Percentiles rank a stretch among this genome's conserved stretches.
Conservation (phyloP, 73 alveolate genomes). For the Uronychia setigera region DNA sequence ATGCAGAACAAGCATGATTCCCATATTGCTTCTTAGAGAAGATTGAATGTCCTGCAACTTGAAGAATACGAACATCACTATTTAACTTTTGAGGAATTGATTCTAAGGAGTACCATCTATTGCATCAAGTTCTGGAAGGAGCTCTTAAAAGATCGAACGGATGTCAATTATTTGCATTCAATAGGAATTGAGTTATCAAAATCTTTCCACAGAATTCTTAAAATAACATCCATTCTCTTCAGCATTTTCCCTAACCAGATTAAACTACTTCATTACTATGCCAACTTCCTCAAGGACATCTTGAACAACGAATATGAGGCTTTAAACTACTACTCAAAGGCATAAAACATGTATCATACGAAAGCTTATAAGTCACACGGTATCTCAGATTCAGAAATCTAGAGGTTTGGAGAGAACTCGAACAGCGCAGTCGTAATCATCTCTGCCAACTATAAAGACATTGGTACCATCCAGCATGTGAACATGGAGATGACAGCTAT, state of each 20-base stretch:
- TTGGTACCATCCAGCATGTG: slow-evolving; percentile 8
- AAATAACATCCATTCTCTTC: not conserved
- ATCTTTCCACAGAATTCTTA: not conserved
- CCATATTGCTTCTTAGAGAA: not conserved
- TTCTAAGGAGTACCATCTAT: not conserved
- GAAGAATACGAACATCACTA: not conserved
- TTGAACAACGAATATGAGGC: not conserved
- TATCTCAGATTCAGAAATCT: not conserved
- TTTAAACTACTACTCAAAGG: not conserved
- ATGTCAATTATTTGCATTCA: not conserved
- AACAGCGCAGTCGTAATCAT: not conserved
- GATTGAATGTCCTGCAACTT: not conserved
- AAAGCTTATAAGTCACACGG: not conserved
- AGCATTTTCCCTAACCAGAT: not conserved
- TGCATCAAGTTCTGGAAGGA: slow-evolving; percentile 2
- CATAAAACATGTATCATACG: not conserved
- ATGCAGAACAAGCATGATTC: not conserved
- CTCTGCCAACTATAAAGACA: not conserved
- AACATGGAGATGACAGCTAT: not conserved
- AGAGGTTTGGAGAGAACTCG: slow-evolving; percentile 17
- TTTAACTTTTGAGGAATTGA: not conserved
- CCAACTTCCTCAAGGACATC: not conserved
- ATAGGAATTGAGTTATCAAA: not conserved
- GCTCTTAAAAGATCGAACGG: not conserved
- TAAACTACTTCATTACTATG: not conserved